Conservation (phyloP, 257 asterid genomes). For the Catharanthus roseus region DNA sequence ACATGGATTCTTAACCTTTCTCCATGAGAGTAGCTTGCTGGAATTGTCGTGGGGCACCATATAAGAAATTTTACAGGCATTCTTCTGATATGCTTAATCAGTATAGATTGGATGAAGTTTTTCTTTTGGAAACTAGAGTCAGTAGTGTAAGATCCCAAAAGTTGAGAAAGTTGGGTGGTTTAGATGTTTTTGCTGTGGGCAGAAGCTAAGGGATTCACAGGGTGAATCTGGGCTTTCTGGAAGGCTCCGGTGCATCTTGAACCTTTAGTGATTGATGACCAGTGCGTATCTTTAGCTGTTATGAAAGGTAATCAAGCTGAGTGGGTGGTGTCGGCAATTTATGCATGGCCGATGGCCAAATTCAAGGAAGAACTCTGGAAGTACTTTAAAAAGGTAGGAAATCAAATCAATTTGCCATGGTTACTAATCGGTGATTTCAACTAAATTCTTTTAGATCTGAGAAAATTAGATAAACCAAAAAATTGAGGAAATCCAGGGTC, state of each 20-base stretch:
- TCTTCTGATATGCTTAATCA: too few relatives aligned
- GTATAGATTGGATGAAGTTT: too few relatives aligned
- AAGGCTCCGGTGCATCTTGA: background rate
- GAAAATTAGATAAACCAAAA: background rate
- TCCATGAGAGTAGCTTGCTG: too few relatives aligned
- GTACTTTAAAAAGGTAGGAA: background rate
- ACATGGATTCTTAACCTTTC: too few relatives aligned
- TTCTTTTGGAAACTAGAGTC: too few relatives aligned
- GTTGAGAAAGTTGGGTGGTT: background rate
- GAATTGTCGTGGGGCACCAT: too few relatives aligned
- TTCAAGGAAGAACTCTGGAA: background rate
- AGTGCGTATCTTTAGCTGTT: background rate
- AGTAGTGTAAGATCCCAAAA: too few relatives aligned
- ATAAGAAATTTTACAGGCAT: too few relatives aligned
- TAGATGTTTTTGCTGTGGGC: background rate
- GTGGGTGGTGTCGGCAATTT: background rate
- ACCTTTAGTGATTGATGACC: background rate
- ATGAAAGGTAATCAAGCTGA: background rate
- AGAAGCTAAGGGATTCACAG: background rate
- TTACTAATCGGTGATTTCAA: background rate
- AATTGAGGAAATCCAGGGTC: background rate
- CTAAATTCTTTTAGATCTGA: background rate
- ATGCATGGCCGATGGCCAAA: background rate
- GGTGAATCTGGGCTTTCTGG: background rate
- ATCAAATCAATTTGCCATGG: background rate